Base-by-base conservation (phyloP, 257 asterid species). In the Capsicum baccatum region DNA sequence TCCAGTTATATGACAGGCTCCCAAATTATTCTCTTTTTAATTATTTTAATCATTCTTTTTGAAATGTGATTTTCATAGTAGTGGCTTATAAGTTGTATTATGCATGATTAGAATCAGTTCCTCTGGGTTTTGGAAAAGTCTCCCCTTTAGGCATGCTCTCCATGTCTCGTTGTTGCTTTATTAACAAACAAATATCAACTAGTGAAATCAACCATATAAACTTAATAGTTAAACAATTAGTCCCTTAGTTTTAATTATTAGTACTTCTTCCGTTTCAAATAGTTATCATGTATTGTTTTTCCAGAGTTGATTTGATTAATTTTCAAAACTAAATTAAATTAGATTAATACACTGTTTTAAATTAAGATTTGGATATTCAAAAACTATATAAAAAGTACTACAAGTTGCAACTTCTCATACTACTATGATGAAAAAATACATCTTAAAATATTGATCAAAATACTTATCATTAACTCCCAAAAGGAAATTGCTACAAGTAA, bases 101-200 rank as follows among this genome's bases (percentile, higher is more conserved):
- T 21, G 10, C 14, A 44, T 71, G 42, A 76, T 76, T 76, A 50
- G 81, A 66, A 26, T 76, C n/a, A 52, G 19, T 21, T 76, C 47
- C 47, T 26, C 63, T 5, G 8, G 21, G 26, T 52, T 76, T 78
- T 26, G 9, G 15, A 15, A 50, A 76, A 76, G 26, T 21, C 81
- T 76, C 21, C 48, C 26, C 13, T 76, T 52, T 76, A 52, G 62
- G 63, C 21, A 21, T 76, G 50, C 14, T 4, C n/a, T 26, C 63
- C 64, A 15, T 78, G 64, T 26, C 11, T 76, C 48, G 1, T 26
- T 26, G 63, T 76, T 76, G 52, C 63, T 78, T 52, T 5, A 15
- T 78, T 64, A 54, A 76, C 15, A 76, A 52, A 76, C 63, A 54
- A 52, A 76, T 19, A 13, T 76, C 21, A 76, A 76, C 81, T 52